phyloP scores from a whole-genome alignment of 371 early-diverging fungal genomes.

The Rhizopus sp. region DNA sequence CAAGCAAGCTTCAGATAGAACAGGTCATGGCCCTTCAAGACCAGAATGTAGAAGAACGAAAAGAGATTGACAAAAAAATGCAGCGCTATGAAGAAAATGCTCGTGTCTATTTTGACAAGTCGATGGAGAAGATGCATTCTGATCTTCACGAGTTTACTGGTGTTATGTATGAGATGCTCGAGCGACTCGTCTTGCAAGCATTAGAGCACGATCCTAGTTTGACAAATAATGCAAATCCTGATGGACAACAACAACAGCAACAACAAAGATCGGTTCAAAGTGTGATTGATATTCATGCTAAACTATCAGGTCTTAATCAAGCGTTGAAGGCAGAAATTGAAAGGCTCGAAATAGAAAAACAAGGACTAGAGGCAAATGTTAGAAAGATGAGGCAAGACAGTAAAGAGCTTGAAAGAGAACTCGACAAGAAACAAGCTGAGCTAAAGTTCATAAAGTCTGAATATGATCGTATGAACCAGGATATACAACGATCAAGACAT shows the following conservation, averaged over 20 bases:
- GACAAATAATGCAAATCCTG: not conserved
- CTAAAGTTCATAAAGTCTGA: conserved; percentile 29
- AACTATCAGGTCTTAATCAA: conserved; percentile 25
- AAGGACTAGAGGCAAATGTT: conserved; percentile 16
- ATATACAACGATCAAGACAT: conserved; percentile 22
- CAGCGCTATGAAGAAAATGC: conserved; percentile 52
- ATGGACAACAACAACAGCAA: not conserved
- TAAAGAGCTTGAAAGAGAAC: conserved; percentile 24
- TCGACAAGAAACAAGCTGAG: conserved; percentile 28
- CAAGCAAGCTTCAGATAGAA: conserved; percentile 39
- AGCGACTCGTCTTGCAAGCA: conserved; percentile 39
- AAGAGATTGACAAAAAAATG: conserved; percentile 36
- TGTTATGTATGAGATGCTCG: conserved; percentile 52
- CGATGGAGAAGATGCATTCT: conserved; percentile 44
- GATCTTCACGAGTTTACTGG: conserved; percentile 50
- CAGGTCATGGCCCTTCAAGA: conserved; percentile 29
- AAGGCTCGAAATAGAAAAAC: conserved; percentile 27
- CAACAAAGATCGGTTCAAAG: conserved; percentile 11
- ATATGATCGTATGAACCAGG: conserved; percentile 26
- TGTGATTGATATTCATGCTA: conserved; percentile 24
- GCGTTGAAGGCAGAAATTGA: conserved; percentile 28
- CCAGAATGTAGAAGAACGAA: conserved; percentile 24
- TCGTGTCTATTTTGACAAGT: conserved; percentile 43
- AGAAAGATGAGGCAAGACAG: conserved; percentile 21
- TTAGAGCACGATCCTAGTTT: conserved; percentile 24